These are phyloP conservation scores for Fusarium brevicatenulatum DNA, from an alignment of 2,329 filamentous ascomycete genomes.

Conservation along the genomic window DNA sequence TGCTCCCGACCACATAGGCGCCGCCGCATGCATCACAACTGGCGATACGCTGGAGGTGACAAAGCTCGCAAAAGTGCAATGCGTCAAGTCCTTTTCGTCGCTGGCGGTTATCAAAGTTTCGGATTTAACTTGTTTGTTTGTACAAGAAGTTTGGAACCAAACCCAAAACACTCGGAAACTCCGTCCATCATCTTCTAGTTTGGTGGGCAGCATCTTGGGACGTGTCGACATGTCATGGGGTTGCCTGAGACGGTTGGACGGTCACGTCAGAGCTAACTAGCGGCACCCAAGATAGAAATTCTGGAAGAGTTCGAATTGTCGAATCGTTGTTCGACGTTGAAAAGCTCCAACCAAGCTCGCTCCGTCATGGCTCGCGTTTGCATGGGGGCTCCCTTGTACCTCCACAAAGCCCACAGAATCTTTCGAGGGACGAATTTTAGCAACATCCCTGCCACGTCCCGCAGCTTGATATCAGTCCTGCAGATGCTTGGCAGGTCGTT, in stretches of 20 bases:
- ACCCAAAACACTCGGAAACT: constrained; percentile 10
- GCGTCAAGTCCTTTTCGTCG: constrained; percentile 10
- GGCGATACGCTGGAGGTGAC: constrained; percentile 32
- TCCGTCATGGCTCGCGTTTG: constrained; percentile 34
- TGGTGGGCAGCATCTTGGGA: constrained; percentile 17
- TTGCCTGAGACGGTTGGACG: constrained; percentile 29
- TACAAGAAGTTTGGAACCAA: constrained; percentile 7
- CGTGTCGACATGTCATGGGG: constrained; percentile 41
- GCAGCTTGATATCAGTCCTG: constrained; percentile 27
- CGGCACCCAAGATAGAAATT: constrained; percentile 39
- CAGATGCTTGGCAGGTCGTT: constrained; percentile 29
- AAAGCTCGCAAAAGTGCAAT: not conserved
- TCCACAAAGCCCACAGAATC: constrained; percentile 39
- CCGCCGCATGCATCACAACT: constrained; percentile 7
- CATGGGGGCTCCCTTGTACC: constrained; percentile 34
- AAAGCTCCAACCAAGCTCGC: constrained; percentile 30
- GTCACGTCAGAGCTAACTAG: constrained; percentile 44
- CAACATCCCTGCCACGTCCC: constrained; percentile 26
- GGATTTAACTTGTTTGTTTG: constrained; percentile 18
- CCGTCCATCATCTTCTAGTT: constrained; percentile 29
- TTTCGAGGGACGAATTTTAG: constrained; percentile 17
- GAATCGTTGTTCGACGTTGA: constrained; percentile 37
- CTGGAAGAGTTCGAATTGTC: constrained; percentile 48
- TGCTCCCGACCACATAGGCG: constrained; percentile 4
- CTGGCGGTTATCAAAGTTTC: constrained; percentile 32